Conservation (phyloP, 1,139 yeast genomes). For the Sugiyamaella japonica region DNA sequence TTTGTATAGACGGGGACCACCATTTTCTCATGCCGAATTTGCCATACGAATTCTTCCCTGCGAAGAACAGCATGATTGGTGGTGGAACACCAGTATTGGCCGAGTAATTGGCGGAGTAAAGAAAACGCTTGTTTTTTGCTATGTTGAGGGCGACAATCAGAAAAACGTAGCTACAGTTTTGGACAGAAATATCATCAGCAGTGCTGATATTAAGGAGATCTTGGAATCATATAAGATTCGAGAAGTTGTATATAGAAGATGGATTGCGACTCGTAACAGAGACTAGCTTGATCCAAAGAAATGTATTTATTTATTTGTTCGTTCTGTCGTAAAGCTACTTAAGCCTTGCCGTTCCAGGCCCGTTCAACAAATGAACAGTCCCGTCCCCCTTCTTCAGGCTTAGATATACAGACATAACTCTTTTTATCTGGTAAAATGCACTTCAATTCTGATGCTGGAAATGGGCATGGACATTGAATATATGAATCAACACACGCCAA, state of each 20-base stretch:
- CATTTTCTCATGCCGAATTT: constrained; percentile 90
- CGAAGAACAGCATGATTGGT: constrained; percentile 49
- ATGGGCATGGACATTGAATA: constrained; percentile 85
- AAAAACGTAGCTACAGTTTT: constrained; percentile 34
- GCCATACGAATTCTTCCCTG: constrained; percentile 54
- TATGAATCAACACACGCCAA: constrained; percentile 69
- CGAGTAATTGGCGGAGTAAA: constrained; percentile 88
- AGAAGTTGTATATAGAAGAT: constrained; percentile 70
- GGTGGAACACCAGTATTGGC: constrained; percentile 63
- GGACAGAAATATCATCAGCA: constrained; percentile 17
- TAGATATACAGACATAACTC: constrained; percentile 72
- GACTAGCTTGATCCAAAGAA: constrained; percentile 46
- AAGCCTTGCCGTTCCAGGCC: constrained; percentile 48
- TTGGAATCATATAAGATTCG: constrained; percentile 51
- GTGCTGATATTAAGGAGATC: constrained; percentile 38
- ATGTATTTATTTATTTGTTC: constrained; percentile 10
- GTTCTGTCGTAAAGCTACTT: not conserved
- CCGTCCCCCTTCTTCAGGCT: constrained; percentile 51
- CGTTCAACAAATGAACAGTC: constrained; percentile 42
- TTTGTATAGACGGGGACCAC: constrained; percentile 88
- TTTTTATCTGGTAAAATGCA: constrained; percentile 72
- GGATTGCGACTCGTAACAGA: constrained; percentile 83
- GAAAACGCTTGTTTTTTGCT: constrained; percentile 69
- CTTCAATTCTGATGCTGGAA: constrained; percentile 77
- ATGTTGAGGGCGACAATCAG: constrained; percentile 56